Base-by-base conservation (phyloP, 176 grass and related monocot genomes). In the Calamus simplicifolius region DNA sequence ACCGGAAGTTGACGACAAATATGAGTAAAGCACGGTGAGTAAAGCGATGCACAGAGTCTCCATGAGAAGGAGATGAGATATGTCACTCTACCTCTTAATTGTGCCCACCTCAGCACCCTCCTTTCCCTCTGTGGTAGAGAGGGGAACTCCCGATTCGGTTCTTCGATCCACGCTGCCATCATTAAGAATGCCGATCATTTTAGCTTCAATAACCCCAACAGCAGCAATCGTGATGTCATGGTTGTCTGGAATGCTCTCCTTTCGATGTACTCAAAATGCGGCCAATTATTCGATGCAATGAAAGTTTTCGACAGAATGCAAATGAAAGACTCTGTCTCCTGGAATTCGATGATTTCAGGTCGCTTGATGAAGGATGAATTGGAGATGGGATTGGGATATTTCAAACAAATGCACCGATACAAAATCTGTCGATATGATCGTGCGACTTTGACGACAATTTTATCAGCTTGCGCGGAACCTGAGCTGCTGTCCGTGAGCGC, bases 291-390 rank as follows among this genome's bases (percentile, higher is more conserved):
- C 3, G 81, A 62, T 62, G 90, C 90, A 21, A 13, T 50, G 38
- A 73, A 66, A 68, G 63, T 74, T 77, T 95, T 95, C 68, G 90
- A 89, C 56, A 66, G 76, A 89, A 95, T 86, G 90, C 70, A 19
- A 66, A 15, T 71, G 2, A 88, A 74, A 71, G 90, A 95, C 59
- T 79, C 90, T 30, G 18, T 86, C 29, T 95, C 90, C 61, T 95
- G 85, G 82, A 95, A 95, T 63, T 89, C 90, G 5, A 68, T 95
- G 69, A 72, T 95, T 26, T 59, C 77, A 18, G 27, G 81, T 8
- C 73, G 65, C 3, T 38, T 62, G 59, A 3, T 73, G n/a, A 52
- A 57, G 48, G 57, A 52, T 28, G 62, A 77, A 17, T 16, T 50
- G 14, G 61, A 61, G 3, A 54, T 75, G 3, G 81, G 69, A 14